Conservation (phyloP, 495 filamentous ascomycete species). For the Penicillium argentinense region DNA sequence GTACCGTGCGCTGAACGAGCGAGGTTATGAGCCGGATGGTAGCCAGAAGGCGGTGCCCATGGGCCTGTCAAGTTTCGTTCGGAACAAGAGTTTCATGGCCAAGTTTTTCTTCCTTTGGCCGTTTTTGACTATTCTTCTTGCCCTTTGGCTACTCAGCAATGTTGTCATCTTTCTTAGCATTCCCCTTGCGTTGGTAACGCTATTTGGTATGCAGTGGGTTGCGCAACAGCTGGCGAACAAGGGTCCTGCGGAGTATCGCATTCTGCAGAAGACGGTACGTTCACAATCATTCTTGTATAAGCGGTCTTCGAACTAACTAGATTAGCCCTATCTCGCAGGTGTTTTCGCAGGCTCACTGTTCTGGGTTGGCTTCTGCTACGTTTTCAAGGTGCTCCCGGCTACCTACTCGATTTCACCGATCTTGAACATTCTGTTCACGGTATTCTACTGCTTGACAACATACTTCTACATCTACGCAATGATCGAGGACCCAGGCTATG, state of each 20-base stretch:
- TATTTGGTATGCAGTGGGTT: conserved; percentile 75
- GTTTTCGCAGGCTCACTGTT: conserved; percentile 89
- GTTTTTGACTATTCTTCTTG: conserved; percentile 67
- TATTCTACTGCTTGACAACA: conserved; percentile 61
- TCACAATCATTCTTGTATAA: too few relatives aligned
- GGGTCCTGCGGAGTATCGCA: conserved; percentile 81
- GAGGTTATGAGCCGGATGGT: conserved; percentile 78
- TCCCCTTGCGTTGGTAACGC: conserved; percentile 63
- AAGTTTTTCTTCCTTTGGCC: conserved; percentile 94
- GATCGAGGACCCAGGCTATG: conserved; percentile 85
- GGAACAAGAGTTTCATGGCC: conserved; percentile 75
- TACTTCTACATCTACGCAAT: conserved; percentile 90
- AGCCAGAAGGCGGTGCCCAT: conserved; percentile 59
- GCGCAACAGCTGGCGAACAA: conserved; percentile 74
- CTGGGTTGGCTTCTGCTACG: conserved; percentile 75
- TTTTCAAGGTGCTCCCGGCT: conserved; percentile 69
- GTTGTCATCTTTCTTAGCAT: conserved; percentile 73
- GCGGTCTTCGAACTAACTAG: conserved; percentile 5
- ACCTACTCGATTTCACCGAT: conserved; percentile 65
- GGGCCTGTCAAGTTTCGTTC: conserved; percentile 54
- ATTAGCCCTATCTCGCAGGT: conserved; percentile 83
- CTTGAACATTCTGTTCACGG: conserved; percentile 70
- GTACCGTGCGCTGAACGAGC: conserved; percentile 80
- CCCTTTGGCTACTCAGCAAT: conserved; percentile 69
- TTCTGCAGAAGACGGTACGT: conserved; percentile 82